These are phyloP conservation scores for Mortierella claussenii DNA, from an alignment of 192 early-diverging fungal species.

Conservation along the genomic window DNA sequence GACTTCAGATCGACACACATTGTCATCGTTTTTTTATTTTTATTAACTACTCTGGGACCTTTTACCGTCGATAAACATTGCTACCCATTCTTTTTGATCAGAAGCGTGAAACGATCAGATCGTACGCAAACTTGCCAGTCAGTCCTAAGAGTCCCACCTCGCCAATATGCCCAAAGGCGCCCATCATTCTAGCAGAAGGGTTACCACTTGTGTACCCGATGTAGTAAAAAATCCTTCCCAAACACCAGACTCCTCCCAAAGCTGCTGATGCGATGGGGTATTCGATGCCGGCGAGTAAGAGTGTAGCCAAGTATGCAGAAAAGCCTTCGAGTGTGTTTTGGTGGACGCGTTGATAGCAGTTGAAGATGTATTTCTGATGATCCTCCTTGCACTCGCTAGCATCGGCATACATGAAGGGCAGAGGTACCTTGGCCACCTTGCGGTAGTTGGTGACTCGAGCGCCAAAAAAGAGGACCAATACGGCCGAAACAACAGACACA, in stretches of 20 bases:
- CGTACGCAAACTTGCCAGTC: slow-evolving; percentile 48
- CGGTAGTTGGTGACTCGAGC: slow-evolving; percentile 60
- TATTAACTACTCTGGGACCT: no score
- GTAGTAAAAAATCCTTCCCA: slow-evolving; percentile 64
- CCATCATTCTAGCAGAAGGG: slow-evolving; percentile 61
- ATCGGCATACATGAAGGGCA: slow-evolving; percentile 74
- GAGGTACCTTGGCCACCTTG: slow-evolving; percentile 68
- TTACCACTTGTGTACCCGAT: slow-evolving; percentile 68
- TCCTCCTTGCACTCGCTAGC: slow-evolving; percentile 67
- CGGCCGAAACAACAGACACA: slow-evolving; percentile 30
- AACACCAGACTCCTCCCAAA: slow-evolving; percentile 61
- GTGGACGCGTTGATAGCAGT: slow-evolving; percentile 73
- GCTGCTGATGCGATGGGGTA: slow-evolving; percentile 64
- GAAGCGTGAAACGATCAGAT: slow-evolving; percentile 14
- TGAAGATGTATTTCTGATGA: slow-evolving; percentile 73
- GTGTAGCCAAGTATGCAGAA: slow-evolving; percentile 55
- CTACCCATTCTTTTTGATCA: neutral
- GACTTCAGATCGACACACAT: no score
- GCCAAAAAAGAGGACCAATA: slow-evolving; percentile 60
- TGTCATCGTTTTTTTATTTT: neutral
- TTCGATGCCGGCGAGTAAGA: slow-evolving; percentile 62
- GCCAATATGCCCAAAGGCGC: slow-evolving; percentile 66
- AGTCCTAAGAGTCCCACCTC: slow-evolving; percentile 58
- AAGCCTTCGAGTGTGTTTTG: slow-evolving; percentile 76
- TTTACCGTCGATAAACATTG: no score